Conservation (phyloP, 495 filamentous ascomycete species). For the Penicillium coffeae region DNA sequence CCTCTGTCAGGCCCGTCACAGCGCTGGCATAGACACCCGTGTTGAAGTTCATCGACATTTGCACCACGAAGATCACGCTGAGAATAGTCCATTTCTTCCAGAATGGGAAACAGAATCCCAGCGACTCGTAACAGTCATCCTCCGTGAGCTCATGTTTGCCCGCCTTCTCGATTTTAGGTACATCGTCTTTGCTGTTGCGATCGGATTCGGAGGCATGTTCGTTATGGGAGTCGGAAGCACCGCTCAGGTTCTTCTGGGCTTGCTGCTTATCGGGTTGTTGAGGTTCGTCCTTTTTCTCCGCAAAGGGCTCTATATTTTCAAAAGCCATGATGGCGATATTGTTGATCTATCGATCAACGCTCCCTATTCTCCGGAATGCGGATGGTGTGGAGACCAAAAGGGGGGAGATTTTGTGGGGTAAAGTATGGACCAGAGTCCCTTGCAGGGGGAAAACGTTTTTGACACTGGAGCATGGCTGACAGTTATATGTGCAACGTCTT, state of each 20-base stretch:
- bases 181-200: conserved; percentile 3
- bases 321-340: background rate
- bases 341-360: background rate
- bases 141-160: conserved; percentile 58
- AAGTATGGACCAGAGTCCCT: background rate
- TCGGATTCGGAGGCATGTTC: conserved; percentile 20
- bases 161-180: conserved; percentile 16
- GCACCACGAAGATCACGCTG: conserved; percentile 68
- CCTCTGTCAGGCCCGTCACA: conserved; percentile 52
- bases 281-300: background rate
- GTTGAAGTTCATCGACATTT: conserved; percentile 86
- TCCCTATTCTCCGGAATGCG: background rate
- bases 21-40: conserved; percentile 69
- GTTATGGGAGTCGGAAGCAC: conserved; percentile 14
- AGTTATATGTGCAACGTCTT: background rate
- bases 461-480: background rate
- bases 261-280: background rate
- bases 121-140: conserved; percentile 56
- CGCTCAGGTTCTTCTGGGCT: conserved; percentile 3
- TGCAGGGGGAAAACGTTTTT: background rate
- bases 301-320: background rate
- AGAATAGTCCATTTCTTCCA: conserved; percentile 76
- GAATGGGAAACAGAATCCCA: conserved; percentile 60
- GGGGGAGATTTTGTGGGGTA: background rate
- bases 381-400: background rate